These are phyloP conservation scores for Blattamonas nauphoetae DNA, from an alignment of 78 protist species.

Conservation along the genomic window DNA sequence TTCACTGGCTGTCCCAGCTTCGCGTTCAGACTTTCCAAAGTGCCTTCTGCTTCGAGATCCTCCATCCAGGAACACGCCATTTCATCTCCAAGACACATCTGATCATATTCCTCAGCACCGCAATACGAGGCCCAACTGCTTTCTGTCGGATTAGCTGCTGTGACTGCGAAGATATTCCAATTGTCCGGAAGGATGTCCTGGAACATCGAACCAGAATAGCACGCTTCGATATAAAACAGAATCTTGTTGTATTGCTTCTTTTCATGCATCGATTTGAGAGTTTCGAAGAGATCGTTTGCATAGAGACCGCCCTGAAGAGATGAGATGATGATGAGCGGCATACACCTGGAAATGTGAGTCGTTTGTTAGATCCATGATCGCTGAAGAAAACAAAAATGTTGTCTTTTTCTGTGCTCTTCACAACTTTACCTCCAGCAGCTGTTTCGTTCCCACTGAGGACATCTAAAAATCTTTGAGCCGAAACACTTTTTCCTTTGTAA, in stretches of 20 bases:
- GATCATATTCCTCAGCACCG: no score
- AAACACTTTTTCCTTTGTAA: not conserved
- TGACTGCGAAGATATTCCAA: not conserved
- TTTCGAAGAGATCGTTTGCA: not conserved
- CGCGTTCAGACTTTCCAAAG: no score
- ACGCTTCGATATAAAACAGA: constrained; percentile 34
- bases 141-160: constrained; percentile 5
- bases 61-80: no score
- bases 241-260: not conserved
- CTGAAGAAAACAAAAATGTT: not conserved
- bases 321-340: not conserved
- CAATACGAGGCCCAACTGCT: not conserved
- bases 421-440: no score
- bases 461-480: not conserved
- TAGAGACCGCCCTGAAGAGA: no score
- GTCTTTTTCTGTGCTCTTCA: not conserved
- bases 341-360: constrained; percentile 23
- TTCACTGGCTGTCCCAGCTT: not conserved
- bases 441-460: not conserved
- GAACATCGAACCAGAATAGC: constrained; percentile 44
- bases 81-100: no score
- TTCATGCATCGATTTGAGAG: constrained; percentile 19
- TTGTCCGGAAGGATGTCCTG: not conserved
- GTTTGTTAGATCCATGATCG: constrained; percentile 11
- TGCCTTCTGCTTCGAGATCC: no score